Percentiles rank a stretch among this genome's conserved stretches.
Evolutionary conservation across 169 alveolate genomes (phyloP).

Genomic region (Plasmodium knowlesi): DNA sequence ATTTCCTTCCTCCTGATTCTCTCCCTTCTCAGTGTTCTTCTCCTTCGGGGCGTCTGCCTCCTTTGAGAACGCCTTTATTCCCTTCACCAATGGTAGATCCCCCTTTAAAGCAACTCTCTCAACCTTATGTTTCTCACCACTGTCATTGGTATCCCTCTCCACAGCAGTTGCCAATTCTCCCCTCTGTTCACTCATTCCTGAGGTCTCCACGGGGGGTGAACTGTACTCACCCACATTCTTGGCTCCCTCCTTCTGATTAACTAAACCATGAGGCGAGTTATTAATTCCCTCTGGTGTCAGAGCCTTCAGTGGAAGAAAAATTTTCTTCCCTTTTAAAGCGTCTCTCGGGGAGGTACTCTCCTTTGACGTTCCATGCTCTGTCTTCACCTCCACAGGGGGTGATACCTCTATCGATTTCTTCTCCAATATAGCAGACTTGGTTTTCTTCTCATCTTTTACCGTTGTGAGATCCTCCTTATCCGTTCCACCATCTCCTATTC

Average conservation of each 20-base stretch:
- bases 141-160: neutral
- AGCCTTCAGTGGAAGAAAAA: neutral
- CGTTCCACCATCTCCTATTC: neutral
- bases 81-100: neutral
- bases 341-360: neutral
- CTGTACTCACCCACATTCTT: neutral
- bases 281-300: neutral
- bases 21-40: neutral
- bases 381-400: neutral
- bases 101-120: neutral
- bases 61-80: too few relatives aligned
- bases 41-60: too few relatives aligned
- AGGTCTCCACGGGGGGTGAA: neutral
- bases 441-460: neutral
- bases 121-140: neutral
- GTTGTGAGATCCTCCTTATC: neutral
- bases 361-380: neutral
- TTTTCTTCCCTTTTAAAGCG: neutral
- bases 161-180: neutral
- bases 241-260: neutral
- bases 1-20: neutral
- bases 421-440: neutral
- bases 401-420: neutral
- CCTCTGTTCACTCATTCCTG: neutral
- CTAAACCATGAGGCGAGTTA: neutral